Evolutionary conservation across 768 basidiomycete species (phyloP).

Genomic region (Lactifluus hygrophoroides): DNA sequence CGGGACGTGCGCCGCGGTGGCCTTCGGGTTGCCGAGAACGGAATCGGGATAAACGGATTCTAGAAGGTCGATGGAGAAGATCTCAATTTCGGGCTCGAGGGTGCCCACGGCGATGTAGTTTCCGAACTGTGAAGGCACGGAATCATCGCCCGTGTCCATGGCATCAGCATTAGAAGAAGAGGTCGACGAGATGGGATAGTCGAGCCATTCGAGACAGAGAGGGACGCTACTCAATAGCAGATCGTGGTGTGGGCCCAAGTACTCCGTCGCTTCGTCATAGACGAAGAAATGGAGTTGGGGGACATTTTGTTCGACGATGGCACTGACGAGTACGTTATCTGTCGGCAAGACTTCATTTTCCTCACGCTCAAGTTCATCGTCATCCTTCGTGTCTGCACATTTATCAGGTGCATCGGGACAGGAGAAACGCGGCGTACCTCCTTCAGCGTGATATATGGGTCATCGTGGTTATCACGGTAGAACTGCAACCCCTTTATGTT

Average conservation of each 20-base stretch:
- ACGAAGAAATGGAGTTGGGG: conserved; percentile 94
- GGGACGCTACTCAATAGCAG: conserved; percentile 96
- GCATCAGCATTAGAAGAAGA: conserved; percentile 33
- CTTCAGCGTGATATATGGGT: conserved; percentile 95
- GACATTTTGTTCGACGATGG: conserved; percentile 95
- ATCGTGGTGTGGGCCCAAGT: conserved; percentile 95
- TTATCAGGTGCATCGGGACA: conserved; percentile 6
- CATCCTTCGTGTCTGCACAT: conserved; percentile 36
- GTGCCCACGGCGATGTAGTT: conserved; percentile 96
- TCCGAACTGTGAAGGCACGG: conserved; percentile 41
- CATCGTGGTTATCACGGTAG: conserved; percentile 85
- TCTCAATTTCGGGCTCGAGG: conserved; percentile 96
- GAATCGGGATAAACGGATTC: conserved; percentile 92
- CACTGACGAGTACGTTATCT: conserved; percentile 86
- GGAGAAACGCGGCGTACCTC: conserved; percentile 45
- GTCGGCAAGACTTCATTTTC: conserved; percentile 84
- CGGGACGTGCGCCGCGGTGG: conserved; percentile 71
- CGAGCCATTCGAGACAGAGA: conserved; percentile 97
- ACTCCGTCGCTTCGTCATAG: conserved; percentile 87
- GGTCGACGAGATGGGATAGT: conserved; percentile 65
- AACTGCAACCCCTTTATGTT: conserved; percentile 93
- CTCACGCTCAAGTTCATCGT: conserved; percentile 74
- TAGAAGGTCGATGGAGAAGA: conserved; percentile 92
- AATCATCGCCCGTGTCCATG: conserved; percentile 21
- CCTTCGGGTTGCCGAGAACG: conserved; percentile 84